Base-by-base conservation (phyloP, 768 basidiomycete genomes). In the Lyophyllum shimeji region DNA sequence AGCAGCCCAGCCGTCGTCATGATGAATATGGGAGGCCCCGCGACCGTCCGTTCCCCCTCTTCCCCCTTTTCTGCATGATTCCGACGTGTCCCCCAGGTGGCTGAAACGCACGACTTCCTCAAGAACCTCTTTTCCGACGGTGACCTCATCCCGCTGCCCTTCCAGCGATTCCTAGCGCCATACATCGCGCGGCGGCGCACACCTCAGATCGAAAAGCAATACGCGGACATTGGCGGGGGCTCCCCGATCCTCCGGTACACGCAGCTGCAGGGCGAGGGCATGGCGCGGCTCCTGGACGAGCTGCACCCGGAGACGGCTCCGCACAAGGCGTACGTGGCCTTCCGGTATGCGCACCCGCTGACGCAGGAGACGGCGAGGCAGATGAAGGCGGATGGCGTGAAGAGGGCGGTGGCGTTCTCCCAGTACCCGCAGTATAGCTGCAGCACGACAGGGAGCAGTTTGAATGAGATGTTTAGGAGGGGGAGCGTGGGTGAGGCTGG, bases 391-490 rank as follows among this genome's bases (percentile, higher is more conserved):
- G 97, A 98, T 67, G 94, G 95, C 20, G 93, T 99, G 29, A 88
- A 81, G 69, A 79, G 95, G 59, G 97, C 96, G 0, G 77, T 99
- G 24, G 97, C 95, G 18, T 99, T 99, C 75, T 93, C 93, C 2
- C 97, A 99, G 72, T 99, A 99, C 70, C 97, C 97, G 0, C 97
- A 99, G 71, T 99, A 99, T 72, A 92, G 89, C 66, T 99, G 97
- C 72, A 95, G 93, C 59, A 99, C 97, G 11, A 98, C 97, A 0
- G 97, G 97, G 49, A 97, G 95, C 74, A 95, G 93, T 69, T 68
- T 99, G 67, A 99, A 98, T 65, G 97, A 99, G 69, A 74, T 99
- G 24, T 95, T 83, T 65, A 76, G 89, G 68, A 75, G 72, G 64
- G 82, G 83, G 50, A 83, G 78, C 64, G 73, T 76, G 34, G 87